Evolutionary conservation across 2,329 filamentous ascomycete species (phyloP).

Genomic region (Penicillium sp.): DNA sequence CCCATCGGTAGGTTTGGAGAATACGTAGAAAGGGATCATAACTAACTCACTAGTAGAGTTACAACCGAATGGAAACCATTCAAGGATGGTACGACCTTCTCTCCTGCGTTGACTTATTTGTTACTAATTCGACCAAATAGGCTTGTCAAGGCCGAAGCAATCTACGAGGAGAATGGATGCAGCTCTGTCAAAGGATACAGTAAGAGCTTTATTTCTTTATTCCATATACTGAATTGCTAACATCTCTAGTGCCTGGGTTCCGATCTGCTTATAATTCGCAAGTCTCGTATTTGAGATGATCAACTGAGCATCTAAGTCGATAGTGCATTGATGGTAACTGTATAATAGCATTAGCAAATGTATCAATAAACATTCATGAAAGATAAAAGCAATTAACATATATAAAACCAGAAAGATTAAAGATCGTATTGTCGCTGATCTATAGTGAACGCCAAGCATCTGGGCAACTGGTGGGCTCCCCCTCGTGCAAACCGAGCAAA

Average conservation of each 20-base stretch:
- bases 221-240: constrained; percentile 2
- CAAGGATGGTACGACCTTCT: constrained; percentile 46
- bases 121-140: constrained; percentile 25
- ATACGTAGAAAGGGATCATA: neutral
- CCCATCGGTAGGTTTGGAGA: constrained; percentile 46
- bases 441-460: constrained; percentile 7
- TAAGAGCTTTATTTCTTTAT: constrained; percentile 19
- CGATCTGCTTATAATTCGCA: constrained; percentile 17
- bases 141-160: constrained; percentile 42
- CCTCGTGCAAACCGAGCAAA: constrained; percentile 43
- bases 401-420: neutral
- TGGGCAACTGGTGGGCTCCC: constrained; percentile 31
- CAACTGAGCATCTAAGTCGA: neutral
- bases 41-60: constrained; percentile 35
- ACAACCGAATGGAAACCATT: constrained; percentile 58
- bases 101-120: neutral
- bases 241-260: constrained; percentile 20
- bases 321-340: neutral
- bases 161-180: constrained; percentile 45
- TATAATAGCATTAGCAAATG: neutral
- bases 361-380: neutral
- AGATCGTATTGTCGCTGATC: neutral
- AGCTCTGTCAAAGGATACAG: constrained; percentile 27
- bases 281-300: constrained; percentile 7
- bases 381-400: neutral